Base-by-base conservation (phyloP, 441 rosid genomes). In the Dalechampia spathulata region DNA sequence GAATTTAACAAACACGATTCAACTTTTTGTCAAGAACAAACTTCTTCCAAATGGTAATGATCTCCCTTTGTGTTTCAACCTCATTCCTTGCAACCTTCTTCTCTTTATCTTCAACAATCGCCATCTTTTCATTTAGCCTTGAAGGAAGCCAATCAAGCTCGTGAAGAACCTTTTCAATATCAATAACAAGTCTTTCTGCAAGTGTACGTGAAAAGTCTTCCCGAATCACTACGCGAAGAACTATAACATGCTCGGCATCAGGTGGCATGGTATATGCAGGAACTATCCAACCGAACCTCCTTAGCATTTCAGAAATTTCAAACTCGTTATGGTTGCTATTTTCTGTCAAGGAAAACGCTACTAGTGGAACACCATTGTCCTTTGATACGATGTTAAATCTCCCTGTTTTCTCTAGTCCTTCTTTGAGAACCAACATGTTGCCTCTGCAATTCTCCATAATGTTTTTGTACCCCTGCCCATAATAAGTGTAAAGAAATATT, bases 261-360 rank as follows among this genome's bases (percentile, higher is more conserved):
- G 96, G 77, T 0, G 97, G 97, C 91, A 87, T 81, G 52, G 89
- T 81, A 52, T 90, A 90, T 6, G 97, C 97, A 0, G 97, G 97
- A 40, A 90, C 96, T 4, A 90, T 87, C 96, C 97, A 87, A 0
- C 97, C 92, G 27, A 72, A 85, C 2, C 97, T 78, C 48, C 97
- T 80, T 55, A 90, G 72, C 87, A 73, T 73, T 49, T 90, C 92
- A 0, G 97, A 74, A 19, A 90, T 57, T 69, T 83, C 85, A 3
- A 85, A 82, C 62, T 90, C 97, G 9, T 80, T 67, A 64, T 90
- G 92, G 16, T 49, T 54, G 47, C 66, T 70, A 69, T 62, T 77
- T 69, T 90, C 85, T 64, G 83, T 90, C 51, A 90, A 66, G 8
- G 96, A 87, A 69, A 87, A 87, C 28, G 97, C 97, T 43, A 90